Percentiles rank a stretch among this genome's conserved stretches.
phyloP scores from a whole-genome alignment of 257 asterid genomes.

The Voacanga thouarsii region DNA sequence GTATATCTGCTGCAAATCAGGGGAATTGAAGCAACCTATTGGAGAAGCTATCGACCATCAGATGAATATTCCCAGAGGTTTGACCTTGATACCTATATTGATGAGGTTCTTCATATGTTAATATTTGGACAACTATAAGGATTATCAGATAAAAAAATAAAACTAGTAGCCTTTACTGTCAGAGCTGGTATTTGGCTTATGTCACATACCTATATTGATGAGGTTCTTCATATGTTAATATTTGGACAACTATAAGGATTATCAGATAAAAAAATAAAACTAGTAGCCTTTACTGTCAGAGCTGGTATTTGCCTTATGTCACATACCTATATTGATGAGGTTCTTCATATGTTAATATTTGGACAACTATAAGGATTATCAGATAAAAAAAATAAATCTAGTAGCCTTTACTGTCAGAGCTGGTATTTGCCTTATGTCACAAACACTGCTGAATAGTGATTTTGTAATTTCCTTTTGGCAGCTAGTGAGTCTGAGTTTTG shows the following conservation, averaged over 20 bases:
- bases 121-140: not conserved
- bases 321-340: not conserved
- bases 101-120: not conserved
- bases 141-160: not conserved
- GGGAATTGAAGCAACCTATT: constrained; percentile 40
- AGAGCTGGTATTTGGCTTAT: too few species aligned
- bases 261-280: not conserved
- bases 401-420: not conserved
- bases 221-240: not conserved
- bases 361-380: not conserved
- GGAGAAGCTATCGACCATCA: constrained; percentile 78
- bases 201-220: not conserved
- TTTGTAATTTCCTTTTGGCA: constrained; percentile 2
- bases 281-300: not conserved
- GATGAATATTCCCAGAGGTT: constrained; percentile 81
- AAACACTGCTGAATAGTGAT: not conserved
- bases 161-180: not conserved
- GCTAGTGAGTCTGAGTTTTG: not conserved
- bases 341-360: not conserved
- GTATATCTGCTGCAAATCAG: constrained; percentile 52
- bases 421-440: not conserved
- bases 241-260: not conserved
- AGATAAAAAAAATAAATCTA: not conserved
- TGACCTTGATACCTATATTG: not conserved
- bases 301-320: too few species aligned